A percentile compares a stretch with the other conserved stretches of the same genome.
These are phyloP conservation scores for Orobanche coerulescens DNA, from an alignment of 257 asterid genomes.

Conservation along the genomic window DNA sequence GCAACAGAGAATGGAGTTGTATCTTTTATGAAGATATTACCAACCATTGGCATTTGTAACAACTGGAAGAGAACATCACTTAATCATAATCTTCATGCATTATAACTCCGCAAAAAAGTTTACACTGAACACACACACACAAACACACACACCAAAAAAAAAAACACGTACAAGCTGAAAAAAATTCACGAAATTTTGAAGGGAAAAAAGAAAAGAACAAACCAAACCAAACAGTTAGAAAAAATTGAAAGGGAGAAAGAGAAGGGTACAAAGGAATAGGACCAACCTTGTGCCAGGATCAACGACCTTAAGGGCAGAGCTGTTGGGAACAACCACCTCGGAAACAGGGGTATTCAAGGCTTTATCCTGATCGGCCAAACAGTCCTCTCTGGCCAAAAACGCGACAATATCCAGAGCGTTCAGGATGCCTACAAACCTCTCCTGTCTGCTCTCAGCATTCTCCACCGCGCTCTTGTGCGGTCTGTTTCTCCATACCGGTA, in stretches of 20 bases:
- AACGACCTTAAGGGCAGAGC: constrained; percentile 67
- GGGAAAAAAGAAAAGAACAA: too few relatives aligned
- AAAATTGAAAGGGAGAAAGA: background rate
- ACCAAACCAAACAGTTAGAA: background rate
- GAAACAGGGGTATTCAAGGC: constrained; percentile 86
- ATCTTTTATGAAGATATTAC: too few relatives aligned
- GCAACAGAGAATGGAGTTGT: background rate
- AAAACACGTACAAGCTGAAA: background rate
- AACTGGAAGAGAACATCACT: background rate
- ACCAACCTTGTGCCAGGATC: constrained; percentile 92
- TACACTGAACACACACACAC: background rate
- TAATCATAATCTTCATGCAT: background rate
- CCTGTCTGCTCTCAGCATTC: constrained; percentile 65
- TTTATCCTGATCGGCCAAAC: constrained; percentile 57
- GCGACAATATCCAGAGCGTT: constrained; percentile 80
- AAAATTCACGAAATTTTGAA: background rate
- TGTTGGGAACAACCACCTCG: constrained; percentile 54
- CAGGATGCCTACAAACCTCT: constrained; percentile 85
- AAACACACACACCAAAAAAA: background rate
- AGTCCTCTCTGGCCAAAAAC: constrained; percentile 67
- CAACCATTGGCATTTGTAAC: background rate
- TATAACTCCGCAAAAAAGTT: background rate
- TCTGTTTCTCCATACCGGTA: constrained; percentile 85
- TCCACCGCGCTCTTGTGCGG: constrained; percentile 45
- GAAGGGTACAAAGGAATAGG: background rate